These are phyloP conservation scores for Schwanniomyces occidentalis DNA, from an alignment of 805 yeast species.

Conservation along the genomic window DNA sequence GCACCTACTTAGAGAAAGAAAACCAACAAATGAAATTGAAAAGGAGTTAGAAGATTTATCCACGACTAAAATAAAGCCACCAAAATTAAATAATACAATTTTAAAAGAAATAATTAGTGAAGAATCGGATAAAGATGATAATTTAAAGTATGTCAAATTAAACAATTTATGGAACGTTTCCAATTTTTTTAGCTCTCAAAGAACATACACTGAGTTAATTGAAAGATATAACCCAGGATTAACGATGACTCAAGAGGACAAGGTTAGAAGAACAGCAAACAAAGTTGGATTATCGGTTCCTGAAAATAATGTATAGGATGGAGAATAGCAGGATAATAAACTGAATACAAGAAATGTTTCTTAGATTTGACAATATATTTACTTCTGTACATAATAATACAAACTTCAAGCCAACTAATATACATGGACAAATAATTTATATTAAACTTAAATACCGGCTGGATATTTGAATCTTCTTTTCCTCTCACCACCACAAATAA, in stretches of 20 bases:
- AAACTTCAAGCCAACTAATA: too few species aligned
- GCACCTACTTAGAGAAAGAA: slow-evolving; percentile 39
- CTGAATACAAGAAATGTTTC: too few species aligned
- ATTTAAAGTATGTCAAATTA: slow-evolving; percentile 9
- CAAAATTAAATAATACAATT: slow-evolving; percentile 7
- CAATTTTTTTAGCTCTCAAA: slow-evolving; percentile 66
- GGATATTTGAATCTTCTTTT: slow-evolving; percentile 14
- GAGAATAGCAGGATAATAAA: too few species aligned
- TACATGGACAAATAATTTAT: not conserved
- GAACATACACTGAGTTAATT: slow-evolving; percentile 72
- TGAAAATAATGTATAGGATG: slow-evolving; percentile 13
- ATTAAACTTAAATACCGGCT: slow-evolving; percentile 2
- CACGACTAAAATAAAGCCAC: slow-evolving; percentile 4
- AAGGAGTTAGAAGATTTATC: slow-evolving; percentile 23
- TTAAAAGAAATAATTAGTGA: slow-evolving; percentile 9
- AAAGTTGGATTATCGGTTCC: slow-evolving; percentile 76
- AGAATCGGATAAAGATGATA: slow-evolving; percentile 7
- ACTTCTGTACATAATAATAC: slow-evolving; percentile 4
- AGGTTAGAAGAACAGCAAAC: slow-evolving; percentile 76
- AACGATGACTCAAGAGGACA: slow-evolving; percentile 73
- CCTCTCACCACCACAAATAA: slow-evolving; percentile 17
- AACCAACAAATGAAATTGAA: slow-evolving; percentile 36
- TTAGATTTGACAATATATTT: too few species aligned
- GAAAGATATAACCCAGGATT: slow-evolving; percentile 88
- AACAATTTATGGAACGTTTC: slow-evolving; percentile 59